These are phyloP conservation scores for Neurospora sp. DNA, from an alignment of 495 filamentous ascomycete species.

Conservation along the genomic window DNA sequence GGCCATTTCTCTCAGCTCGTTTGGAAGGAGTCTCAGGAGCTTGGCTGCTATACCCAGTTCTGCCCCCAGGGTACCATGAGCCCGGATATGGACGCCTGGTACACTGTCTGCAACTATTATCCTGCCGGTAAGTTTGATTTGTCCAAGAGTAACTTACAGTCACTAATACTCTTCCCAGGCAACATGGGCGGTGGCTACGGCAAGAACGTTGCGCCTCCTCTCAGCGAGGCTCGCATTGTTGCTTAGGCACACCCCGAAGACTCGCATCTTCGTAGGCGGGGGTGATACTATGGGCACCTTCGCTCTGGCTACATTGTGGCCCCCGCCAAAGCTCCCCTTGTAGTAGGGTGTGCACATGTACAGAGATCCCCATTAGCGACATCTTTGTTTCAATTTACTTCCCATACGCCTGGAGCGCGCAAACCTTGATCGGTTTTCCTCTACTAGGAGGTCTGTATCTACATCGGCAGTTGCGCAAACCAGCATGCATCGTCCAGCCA, in stretches of 20 bases:
- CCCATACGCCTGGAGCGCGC: neutral
- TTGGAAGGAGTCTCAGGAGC: slow-evolving; percentile 59
- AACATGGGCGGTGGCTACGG: slow-evolving; percentile 59
- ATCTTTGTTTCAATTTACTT: neutral
- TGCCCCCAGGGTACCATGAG: slow-evolving; percentile 38
- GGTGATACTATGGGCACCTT: neutral
- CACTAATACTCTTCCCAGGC: slow-evolving; percentile 36
- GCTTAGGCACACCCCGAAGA: slow-evolving; percentile 12
- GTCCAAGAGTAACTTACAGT: neutral
- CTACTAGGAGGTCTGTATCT: neutral
- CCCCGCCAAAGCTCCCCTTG: slow-evolving; percentile 19
- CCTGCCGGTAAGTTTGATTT: slow-evolving; percentile 45
- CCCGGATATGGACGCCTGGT: slow-evolving; percentile 31
- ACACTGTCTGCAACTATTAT: slow-evolving; percentile 85
- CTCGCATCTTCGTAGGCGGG: neutral
- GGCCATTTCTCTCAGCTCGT: slow-evolving; percentile 89
- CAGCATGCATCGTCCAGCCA: neutral
- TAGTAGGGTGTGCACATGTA: slow-evolving; percentile 21
- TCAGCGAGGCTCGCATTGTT: slow-evolving; percentile 22
- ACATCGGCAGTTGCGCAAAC: neutral
- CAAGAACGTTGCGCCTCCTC: slow-evolving; percentile 48
- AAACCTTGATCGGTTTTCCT: neutral
- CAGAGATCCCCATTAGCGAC: slow-evolving; percentile 4
- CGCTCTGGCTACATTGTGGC: neutral
- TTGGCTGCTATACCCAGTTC: slow-evolving; percentile 65